Evolutionary conservation across 202 grass and related monocot genomes (phyloP).

Genomic region (Alloteropsis angusta): DNA sequence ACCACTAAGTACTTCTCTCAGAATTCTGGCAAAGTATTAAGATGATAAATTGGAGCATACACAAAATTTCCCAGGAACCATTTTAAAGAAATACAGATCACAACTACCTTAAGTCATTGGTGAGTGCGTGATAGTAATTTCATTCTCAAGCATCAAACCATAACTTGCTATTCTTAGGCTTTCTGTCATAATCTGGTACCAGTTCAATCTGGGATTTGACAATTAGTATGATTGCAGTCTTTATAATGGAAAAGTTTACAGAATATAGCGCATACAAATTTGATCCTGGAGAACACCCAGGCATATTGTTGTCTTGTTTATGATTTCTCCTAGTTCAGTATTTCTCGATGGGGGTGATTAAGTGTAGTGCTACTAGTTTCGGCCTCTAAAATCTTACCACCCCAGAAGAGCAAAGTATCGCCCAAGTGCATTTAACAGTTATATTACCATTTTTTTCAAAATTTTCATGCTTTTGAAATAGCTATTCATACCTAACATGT

Average conservation of each 20-base stretch:
- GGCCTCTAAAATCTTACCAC: background rate
- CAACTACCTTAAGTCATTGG: conserved; percentile 3
- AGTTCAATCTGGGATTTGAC: background rate
- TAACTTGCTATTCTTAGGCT: background rate
- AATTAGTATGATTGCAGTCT: background rate
- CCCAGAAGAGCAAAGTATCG: background rate
- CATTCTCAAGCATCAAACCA: background rate
- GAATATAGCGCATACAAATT: background rate
- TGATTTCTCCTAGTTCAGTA: background rate
- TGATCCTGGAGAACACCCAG: background rate
- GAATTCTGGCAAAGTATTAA: background rate
- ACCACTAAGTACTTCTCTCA: background rate
- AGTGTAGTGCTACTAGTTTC: background rate
- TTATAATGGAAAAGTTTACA: background rate
- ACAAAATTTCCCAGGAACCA: background rate
- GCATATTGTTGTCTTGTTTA: background rate
- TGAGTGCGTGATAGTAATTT: background rate
- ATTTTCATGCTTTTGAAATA: background rate
- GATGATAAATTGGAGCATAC: background rate
- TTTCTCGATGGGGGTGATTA: background rate
- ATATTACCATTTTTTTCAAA: background rate
- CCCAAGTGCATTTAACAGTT: background rate
- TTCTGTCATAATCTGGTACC: background rate
- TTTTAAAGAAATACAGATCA: background rate
- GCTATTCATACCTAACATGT: background rate